Base-by-base conservation (phyloP, 1,284 basidiomycete species). In the Cryptococcus depauperatus region DNA sequence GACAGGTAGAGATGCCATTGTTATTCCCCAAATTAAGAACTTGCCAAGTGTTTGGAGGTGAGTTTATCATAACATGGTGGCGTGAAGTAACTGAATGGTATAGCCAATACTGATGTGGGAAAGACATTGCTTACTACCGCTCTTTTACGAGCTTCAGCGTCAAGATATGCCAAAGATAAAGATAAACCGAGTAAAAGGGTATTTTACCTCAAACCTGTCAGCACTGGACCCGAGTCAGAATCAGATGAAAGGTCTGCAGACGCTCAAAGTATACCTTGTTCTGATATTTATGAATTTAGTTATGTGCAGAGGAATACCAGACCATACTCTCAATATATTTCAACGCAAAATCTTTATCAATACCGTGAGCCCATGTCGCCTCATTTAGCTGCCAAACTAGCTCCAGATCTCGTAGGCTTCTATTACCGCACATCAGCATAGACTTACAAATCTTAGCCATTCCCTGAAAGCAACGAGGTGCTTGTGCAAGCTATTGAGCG, bases 341-440 rank as follows among this genome's bases (percentile, higher is more conserved):
- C 75, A 11, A 76, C 83, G 1, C 75, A 79, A 16, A 93, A 89
- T 67, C 74, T 96, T 5, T 91, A 82, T 66, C 81, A 82, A 42
- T 95, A 85, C 57, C 75, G 83, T 35, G 84, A 93, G 47, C 91
- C 93, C 0, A 85, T 97, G 43, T 91, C 87, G 55, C 93, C 93
- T 0, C 93, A 97, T 68, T 74, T 96, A 21, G 93, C 93, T 1
- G 87, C 79, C 2, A 74, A 76, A 51, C 71, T 85, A 44, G 79
- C 80, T 1, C 71, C 72, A 0, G 73, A 75, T 29, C 70, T 72
- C 49, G 63, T 46, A 59, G 59, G 43, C 50, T 28, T 4, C 11
- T 16, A 18, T 26, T 43, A 19, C 50, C 3, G 13, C 23, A 6
- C 9, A n/a, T 16, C 22, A n/a, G 35, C 35, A n/a, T 13, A n/a